Evolutionary conservation across 78 protist genomes (phyloP).

Genomic region (Chrysochromulina tobinii): DNA sequence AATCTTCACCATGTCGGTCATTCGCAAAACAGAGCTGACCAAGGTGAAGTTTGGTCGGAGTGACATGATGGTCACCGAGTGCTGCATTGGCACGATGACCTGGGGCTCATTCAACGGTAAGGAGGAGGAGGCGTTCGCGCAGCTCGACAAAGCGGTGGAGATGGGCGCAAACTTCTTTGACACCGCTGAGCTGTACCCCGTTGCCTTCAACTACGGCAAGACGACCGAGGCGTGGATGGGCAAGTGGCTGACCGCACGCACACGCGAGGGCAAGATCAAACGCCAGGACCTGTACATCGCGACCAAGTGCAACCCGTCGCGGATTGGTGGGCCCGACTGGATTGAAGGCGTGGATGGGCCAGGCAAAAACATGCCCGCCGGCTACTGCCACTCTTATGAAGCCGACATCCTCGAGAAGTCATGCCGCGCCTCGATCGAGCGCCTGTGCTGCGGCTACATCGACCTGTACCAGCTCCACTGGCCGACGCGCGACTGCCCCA

Average conservation of each 20-base stretch:
- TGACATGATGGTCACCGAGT: not conserved
- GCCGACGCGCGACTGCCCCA: not conserved
- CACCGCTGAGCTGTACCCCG: constrained; percentile 16
- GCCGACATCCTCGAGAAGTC: not conserved
- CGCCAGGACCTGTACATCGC: not conserved
- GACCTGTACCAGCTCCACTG: constrained; percentile 13
- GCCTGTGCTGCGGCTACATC: not conserved
- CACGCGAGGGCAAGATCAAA: not conserved
- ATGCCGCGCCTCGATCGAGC: not conserved
- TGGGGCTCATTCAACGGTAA: not conserved
- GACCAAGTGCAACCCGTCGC: not conserved
- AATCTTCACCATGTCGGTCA: no score
- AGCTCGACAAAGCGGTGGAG: not conserved
- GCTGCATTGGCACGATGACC: constrained; percentile 25
- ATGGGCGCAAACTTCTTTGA: not conserved
- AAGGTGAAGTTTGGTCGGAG: not conserved
- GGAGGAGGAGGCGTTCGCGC: not conserved
- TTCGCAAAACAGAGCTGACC: not conserved
- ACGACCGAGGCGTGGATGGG: not conserved
- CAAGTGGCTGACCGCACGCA: not conserved
- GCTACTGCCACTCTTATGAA: not conserved
- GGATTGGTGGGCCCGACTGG: not conserved
- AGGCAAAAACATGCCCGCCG: not conserved
- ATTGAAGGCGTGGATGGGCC: no score
- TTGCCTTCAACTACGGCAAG: not conserved